Evolutionary conservation across 495 filamentous ascomycete genomes (phyloP), one percentile per base, ranked within the genome.

Genomic region (Hyphodiscus hymeniophilus): DNA sequence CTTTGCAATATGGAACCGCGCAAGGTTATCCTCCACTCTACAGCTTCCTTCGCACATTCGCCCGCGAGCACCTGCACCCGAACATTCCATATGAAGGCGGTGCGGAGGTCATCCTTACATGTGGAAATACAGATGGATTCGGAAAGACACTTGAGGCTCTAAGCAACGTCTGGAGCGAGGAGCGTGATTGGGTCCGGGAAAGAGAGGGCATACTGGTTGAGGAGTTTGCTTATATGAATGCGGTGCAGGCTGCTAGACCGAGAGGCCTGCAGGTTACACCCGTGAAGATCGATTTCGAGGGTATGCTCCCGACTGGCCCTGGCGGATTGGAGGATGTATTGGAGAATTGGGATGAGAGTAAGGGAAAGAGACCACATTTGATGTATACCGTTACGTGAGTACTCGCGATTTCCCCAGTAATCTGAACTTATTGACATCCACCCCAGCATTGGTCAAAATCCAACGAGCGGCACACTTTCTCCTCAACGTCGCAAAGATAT

Each of bases 311-410:
- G 0, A 59, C 63, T 11, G 88, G 88, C 0, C 66, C 71, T 13
- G 85, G 85, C 11, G 84, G 87, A 4, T 67, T 97, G 48, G 72
- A 76, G 21, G 85, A 94, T 59, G 77, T 92, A 3, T 66, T 95
- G 23, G 73, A 78, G 34, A 86, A 84, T 54, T 95, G 89, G 90
- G 84, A 96, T 60, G 65, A 66, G 22, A 66, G 65, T 12, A 81
- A 72, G 52, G 89, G 89, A 0, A 79, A 76, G 54, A 70, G 84
- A 38, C 91, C 90, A 21, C 84, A 89, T 62, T 58, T 95, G 52
- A 75, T 96, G 74, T 96, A 95, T 54, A 94, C 87, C 13, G 82
- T 97, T 38, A 85, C 89, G 79, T 90, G 66, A 73, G 85, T 76
- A 21, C 20, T 15, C 34, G 0, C 4, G 22, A 28, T 24, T 20